Percentiles rank a stretch among this genome's conserved stretches.
Conservation (phyloP, 805 yeast genomes). For the Ascoidea asiatica region DNA sequence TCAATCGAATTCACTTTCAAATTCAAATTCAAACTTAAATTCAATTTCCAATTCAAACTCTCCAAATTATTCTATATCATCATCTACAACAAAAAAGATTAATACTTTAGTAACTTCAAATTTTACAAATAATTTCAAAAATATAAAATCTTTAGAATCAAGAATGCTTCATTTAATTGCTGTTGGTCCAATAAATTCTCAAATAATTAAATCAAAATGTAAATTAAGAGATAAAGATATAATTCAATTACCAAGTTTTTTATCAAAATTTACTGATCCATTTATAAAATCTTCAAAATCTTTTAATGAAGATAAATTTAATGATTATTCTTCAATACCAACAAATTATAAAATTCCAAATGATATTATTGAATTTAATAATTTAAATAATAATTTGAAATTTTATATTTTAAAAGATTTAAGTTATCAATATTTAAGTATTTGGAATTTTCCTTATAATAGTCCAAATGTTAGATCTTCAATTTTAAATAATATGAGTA, state of each 20-base stretch:
- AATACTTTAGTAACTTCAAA: neutral
- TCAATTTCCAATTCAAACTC: neutral
- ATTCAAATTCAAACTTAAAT: neutral
- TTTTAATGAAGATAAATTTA: conserved; percentile 2
- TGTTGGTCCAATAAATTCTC: conserved; percentile 8
- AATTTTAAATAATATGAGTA: conserved; percentile 5
- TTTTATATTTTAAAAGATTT: conserved; percentile 8
- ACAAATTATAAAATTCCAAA: neutral
- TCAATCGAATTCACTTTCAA: neutral
- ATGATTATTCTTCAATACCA: conserved; percentile 1
- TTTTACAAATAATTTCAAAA: conserved; percentile 1
- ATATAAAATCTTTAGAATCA: conserved; percentile 4
- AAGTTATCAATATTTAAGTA: conserved; percentile 4
- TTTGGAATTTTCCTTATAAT: conserved; percentile 11
- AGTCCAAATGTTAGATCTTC: neutral
- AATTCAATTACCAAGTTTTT: conserved; percentile 1
- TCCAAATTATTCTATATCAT: neutral
- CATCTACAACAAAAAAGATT: neutral
- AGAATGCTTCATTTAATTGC: conserved; percentile 10
- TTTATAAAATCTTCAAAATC: neutral
- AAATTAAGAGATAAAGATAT: conserved; percentile 1
- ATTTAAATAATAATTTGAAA: neutral
- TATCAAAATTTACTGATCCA: conserved; percentile 2
- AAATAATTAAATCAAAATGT: conserved; percentile 3
- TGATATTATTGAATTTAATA: neutral